phyloP scores from a whole-genome alignment of 2,329 filamentous ascomycete genomes.

The Xylariales sp. region DNA sequence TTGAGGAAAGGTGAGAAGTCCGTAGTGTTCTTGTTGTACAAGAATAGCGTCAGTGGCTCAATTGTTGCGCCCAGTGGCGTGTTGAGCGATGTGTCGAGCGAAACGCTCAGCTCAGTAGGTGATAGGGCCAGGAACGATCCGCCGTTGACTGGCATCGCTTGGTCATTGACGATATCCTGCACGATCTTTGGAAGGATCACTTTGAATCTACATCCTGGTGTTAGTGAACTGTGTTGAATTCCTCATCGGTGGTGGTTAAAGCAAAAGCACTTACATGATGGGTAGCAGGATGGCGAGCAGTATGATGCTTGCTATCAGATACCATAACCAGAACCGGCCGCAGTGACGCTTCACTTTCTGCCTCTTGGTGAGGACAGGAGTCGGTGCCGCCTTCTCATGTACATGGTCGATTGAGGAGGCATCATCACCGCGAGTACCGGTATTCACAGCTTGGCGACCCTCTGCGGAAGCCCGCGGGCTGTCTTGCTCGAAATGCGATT shows the following conservation, averaged over 20 bases:
- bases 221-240: conserved; percentile 10
- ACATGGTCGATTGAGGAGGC: conserved; percentile 21
- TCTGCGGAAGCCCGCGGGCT: conserved; percentile 16
- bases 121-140: conserved; percentile 30
- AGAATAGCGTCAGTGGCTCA: conserved; percentile 30
- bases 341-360: conserved; percentile 37
- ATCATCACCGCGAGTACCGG: conserved; percentile 13
- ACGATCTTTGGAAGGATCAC: conserved; percentile 42
- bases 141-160: conserved; percentile 31
- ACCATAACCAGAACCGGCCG: conserved; percentile 37
- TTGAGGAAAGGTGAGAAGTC: conserved; percentile 24
- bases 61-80: conserved; percentile 32
- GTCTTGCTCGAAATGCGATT: conserved; percentile 18
- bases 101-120: conserved; percentile 27
- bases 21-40: conserved; percentile 35
- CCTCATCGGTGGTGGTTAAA: background rate
- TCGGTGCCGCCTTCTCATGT: conserved; percentile 18
- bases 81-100: conserved; percentile 29
- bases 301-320: conserved; percentile 33
- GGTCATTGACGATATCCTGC: conserved; percentile 36
- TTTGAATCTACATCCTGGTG: conserved; percentile 34
- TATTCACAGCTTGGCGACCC: conserved; percentile 13
- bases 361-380: conserved; percentile 21
- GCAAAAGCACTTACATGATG: conserved; percentile 32
- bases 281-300: conserved; percentile 41